Evolutionary conservation across 768 basidiomycete species (phyloP), one percentile per base, ranked within the genome.

Genomic region (Tremella yokohamensis): DNA sequence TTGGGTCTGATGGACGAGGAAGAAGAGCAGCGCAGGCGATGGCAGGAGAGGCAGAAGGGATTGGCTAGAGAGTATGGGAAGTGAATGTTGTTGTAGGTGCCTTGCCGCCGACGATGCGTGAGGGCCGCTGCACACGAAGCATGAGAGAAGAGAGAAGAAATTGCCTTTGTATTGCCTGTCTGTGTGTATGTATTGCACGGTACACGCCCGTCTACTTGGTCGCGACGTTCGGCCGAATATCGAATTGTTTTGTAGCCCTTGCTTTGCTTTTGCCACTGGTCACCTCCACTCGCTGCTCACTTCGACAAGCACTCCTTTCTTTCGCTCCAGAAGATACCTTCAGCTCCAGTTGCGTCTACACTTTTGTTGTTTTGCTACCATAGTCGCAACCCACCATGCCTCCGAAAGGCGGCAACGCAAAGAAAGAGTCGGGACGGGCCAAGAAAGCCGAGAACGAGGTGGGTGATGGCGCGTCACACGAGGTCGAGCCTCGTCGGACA

Each of bases 401-500:
- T 49, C 91, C 92, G 0, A 76, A 89, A 77, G 88, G 86, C 61
- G 84, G 82, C 66, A 94, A 91, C 80, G 81, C 89, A 57, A 96
- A 94, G 85, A 94, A 94, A 76, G 92, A 94, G 77, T 78, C 84
- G 42, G 91, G 92, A 3, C 78, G 88, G 54, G 87, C 91, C 0
- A 92, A 90, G 79, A 96, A 76, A 55, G 73, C 73, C 12, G 75
- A 76, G 59, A 76, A 74, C 51, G 73, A 76, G 67, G 75, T 76
- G 42, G 11, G 71, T 65, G n/a, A 49, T 50, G 25, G 57, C 18
- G 38, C n/a, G n/a, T 18, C n/a, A 37, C 19, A 60, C 54, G 47
- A 57, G 38, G 40, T 42, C 7, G 19, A 20, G 42, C 12, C 37
- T 19, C 29, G 1, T 20, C 40, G 3, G 3, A 19, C 16, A 37